Evolutionary conservation across 768 basidiomycete species (phyloP).

Genomic region (Amanita phalloides): DNA sequence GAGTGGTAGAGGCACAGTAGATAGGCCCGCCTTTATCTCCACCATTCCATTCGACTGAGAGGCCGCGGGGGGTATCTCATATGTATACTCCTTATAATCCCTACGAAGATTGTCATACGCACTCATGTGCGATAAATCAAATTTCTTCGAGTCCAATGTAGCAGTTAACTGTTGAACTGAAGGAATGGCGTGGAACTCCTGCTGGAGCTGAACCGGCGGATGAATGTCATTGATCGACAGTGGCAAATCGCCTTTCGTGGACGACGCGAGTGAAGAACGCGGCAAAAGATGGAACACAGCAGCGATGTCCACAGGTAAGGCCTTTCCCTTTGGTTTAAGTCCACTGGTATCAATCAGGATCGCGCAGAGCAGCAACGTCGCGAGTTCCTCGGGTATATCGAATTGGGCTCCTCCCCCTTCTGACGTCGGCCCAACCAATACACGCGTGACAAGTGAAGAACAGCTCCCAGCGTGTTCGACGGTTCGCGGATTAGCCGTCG

Average conservation of each 20-base stretch:
- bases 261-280: conserved; percentile 32
- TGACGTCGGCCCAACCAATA: conserved; percentile 5
- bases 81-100: conserved; percentile 89
- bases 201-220: background rate
- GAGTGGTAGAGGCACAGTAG: conserved; percentile 71
- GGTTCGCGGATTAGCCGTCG: conserved; percentile 52
- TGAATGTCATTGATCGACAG: conserved; percentile 6
- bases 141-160: conserved; percentile 47
- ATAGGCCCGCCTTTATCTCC: conserved; percentile 58
- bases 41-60: conserved; percentile 10
- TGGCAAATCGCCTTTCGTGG: conserved; percentile 1
- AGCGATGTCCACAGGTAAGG: conserved; percentile 46
- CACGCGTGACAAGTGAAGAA: conserved; percentile 42
- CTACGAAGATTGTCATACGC: conserved; percentile 75
- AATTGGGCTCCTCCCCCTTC: conserved; percentile 6
- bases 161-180: conserved; percentile 39
- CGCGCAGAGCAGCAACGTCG: conserved; percentile 68
- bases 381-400: conserved; percentile 49
- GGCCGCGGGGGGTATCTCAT: conserved; percentile 32
- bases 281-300: conserved; percentile 60
- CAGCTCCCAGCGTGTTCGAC: conserved; percentile 72
- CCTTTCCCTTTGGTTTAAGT: conserved; percentile 71
- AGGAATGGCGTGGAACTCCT: conserved; percentile 21
- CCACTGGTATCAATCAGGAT: conserved; percentile 85
- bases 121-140: conserved; percentile 52